phyloP scores from a whole-genome alignment of 352 stramenopile genomes.

The Plasmopara viticola region DNA sequence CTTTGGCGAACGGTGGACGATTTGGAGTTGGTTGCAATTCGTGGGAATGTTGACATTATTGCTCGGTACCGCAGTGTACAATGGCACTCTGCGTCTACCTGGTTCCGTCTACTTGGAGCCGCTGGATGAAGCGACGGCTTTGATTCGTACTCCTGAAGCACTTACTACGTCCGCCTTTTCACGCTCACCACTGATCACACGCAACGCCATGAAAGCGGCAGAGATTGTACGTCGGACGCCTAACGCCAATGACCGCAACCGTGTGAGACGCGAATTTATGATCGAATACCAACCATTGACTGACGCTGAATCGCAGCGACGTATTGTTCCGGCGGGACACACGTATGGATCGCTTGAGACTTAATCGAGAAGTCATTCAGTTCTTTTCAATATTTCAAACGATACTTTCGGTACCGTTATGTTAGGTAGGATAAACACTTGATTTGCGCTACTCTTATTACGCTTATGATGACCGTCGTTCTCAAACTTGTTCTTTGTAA shows the following conservation, averaged over 20 bases:
- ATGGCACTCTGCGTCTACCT: conserved; percentile 81
- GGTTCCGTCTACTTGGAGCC: conserved; percentile 75
- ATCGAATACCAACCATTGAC: conserved; percentile 77
- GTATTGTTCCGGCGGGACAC: conserved; percentile 70
- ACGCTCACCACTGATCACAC: conserved; percentile 70
- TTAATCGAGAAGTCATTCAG: conserved; percentile 6
- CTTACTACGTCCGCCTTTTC: conserved; percentile 48
- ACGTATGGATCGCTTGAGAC: conserved; percentile 77
- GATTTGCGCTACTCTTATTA: too few relatives aligned
- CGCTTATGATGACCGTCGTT: too few relatives aligned
- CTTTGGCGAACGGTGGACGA: conserved; percentile 94
- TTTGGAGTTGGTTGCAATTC: conserved; percentile 93
- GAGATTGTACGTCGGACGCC: conserved; percentile 75
- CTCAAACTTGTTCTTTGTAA: too few relatives aligned
- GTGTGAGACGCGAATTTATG: conserved; percentile 81
- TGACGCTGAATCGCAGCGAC: conserved; percentile 46
- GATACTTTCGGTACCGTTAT: too few relatives aligned
- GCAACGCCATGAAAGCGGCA: conserved; percentile 77
- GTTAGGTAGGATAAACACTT: too few relatives aligned
- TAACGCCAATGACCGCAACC: conserved; percentile 71
- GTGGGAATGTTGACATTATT: conserved; percentile 90
- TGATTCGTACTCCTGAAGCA: conserved; percentile 58
- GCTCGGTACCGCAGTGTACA: conserved; percentile 96
- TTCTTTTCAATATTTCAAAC: too few relatives aligned
- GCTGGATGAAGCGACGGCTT: conserved; percentile 52